Percentiles rank a stretch among this genome's conserved stretches.
These are phyloP conservation scores for Sarcomyxa edulis DNA, from an alignment of 768 basidiomycete species.

Conservation along the genomic window DNA sequence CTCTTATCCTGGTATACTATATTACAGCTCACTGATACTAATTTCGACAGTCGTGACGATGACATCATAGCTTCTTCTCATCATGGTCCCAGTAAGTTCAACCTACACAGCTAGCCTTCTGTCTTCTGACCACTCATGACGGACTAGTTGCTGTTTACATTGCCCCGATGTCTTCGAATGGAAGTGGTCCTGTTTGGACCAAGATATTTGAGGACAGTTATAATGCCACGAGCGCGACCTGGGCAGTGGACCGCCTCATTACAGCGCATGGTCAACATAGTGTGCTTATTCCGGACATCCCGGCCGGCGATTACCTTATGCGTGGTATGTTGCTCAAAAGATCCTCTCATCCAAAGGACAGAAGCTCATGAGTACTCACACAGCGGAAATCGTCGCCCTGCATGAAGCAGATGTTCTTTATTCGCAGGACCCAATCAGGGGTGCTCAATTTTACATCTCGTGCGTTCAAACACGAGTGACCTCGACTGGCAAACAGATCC, in stretches of 20 bases:
- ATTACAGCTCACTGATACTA: too few species aligned
- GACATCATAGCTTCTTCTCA: slow-evolving; percentile 31
- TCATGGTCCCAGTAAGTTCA: slow-evolving; percentile 24
- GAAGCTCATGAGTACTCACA: slow-evolving; percentile 26
- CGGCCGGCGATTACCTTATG: slow-evolving; percentile 28
- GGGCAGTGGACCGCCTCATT: slow-evolving; percentile 29
- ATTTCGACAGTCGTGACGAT: slow-evolving; percentile 27
- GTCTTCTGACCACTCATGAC: not conserved
- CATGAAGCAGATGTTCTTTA: slow-evolving; percentile 28
- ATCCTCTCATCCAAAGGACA: not conserved
- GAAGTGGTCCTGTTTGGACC: slow-evolving; percentile 25
- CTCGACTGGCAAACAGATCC: slow-evolving; percentile 17
- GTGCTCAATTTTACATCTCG: slow-evolving; percentile 44
- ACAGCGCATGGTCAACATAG: slow-evolving; percentile 24
- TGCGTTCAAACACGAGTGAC: slow-evolving; percentile 42
- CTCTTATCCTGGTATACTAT: too few species aligned
- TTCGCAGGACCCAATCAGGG: slow-evolving; percentile 26
- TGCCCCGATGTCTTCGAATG: slow-evolving; percentile 22
- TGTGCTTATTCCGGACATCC: slow-evolving; percentile 25
- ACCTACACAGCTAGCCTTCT: not conserved
- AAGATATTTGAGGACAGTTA: slow-evolving; percentile 26
- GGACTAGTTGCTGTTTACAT: slow-evolving; percentile 26
- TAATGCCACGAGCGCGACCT: slow-evolving; percentile 14
- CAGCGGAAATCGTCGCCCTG: slow-evolving; percentile 29
- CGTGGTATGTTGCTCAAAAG: slow-evolving; percentile 18